A percentile compares a stretch with the other conserved stretches of the same genome.
These are phyloP conservation scores for Tricholoma matsutake DNA, from an alignment of 768 basidiomycete species.

Conservation along the genomic window DNA sequence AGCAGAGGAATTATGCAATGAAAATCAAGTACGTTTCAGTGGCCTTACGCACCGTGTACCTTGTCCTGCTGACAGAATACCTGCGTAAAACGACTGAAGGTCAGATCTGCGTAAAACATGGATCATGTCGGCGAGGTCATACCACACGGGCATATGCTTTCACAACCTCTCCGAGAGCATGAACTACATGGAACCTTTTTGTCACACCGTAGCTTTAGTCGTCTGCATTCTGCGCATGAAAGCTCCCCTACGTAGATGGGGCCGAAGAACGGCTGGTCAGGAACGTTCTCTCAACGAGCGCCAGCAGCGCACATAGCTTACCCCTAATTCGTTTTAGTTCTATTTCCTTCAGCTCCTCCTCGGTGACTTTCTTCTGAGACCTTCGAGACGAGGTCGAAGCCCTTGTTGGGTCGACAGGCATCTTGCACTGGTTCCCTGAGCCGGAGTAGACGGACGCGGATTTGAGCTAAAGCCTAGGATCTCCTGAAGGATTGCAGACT, in stretches of 20 bases:
- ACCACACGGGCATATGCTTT: conserved; percentile 65
- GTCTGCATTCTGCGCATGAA: conserved; percentile 52
- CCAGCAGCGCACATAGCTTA: conserved; percentile 15
- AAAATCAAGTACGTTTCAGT: neutral
- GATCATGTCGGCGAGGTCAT: conserved; percentile 8
- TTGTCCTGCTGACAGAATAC: conserved; percentile 49
- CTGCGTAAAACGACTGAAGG: conserved; percentile 19
- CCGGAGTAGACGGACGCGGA: neutral
- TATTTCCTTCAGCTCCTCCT: conserved; percentile 51
- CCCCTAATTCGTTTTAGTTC: conserved; percentile 49
- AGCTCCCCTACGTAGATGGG: conserved; percentile 37
- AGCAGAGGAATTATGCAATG: neutral
- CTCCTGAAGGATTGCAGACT: neutral
- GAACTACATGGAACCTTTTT: conserved; percentile 51
- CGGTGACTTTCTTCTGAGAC: conserved; percentile 41
- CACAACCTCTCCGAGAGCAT: conserved; percentile 55
- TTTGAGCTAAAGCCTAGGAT: neutral
- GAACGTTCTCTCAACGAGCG: conserved; percentile 1
- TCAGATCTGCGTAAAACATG: neutral
- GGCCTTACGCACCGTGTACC: conserved; percentile 38
- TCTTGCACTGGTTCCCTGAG: conserved; percentile 10
- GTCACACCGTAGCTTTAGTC: conserved; percentile 50
- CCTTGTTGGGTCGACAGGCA: conserved; percentile 44
- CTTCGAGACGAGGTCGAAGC: conserved; percentile 32
- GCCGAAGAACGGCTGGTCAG: conserved; percentile 1